Conservation (phyloP, 2,329 filamentous ascomycete species). For the Sarocladium kiliense region DNA sequence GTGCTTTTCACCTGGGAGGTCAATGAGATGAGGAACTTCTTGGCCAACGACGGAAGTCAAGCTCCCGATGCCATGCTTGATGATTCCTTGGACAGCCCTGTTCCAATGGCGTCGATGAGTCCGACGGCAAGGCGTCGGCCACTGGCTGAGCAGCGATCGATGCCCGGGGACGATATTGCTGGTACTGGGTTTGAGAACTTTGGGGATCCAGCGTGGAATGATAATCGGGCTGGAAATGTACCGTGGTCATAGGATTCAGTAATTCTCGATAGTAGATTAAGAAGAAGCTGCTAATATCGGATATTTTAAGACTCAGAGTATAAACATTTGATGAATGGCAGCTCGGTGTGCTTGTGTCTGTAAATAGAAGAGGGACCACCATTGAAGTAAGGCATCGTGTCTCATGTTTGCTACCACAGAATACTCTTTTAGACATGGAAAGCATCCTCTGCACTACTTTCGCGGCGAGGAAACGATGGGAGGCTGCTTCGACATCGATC, state of each 20-base stretch:
- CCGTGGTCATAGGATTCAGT: neutral
- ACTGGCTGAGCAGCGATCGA: neutral
- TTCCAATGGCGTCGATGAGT: neutral
- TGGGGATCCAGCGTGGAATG: neutral
- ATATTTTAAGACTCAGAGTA: too few species aligned
- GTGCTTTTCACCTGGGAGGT: slow-evolving; percentile 1
- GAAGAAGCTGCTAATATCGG: too few species aligned
- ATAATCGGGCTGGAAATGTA: neutral
- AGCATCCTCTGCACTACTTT: too few species aligned
- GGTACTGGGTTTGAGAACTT: neutral
- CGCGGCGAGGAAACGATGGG: too few species aligned
- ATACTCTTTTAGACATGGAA: too few species aligned
- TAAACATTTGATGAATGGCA: too few species aligned
- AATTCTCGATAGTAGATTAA: too few species aligned
- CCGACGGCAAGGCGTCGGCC: neutral
- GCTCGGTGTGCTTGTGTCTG: too few species aligned
- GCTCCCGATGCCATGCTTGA: neutral
- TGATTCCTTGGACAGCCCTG: neutral
- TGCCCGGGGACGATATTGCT: neutral
- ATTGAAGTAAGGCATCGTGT: too few species aligned
- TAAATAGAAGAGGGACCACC: too few species aligned
- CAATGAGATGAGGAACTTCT: neutral
- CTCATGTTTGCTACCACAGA: too few species aligned
- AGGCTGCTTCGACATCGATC: too few species aligned
- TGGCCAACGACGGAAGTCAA: neutral